Percentiles rank a stretch among this genome's conserved stretches.
phyloP scores from a whole-genome alignment of 495 filamentous ascomycete genomes.

The Daldinia childiae region DNA sequence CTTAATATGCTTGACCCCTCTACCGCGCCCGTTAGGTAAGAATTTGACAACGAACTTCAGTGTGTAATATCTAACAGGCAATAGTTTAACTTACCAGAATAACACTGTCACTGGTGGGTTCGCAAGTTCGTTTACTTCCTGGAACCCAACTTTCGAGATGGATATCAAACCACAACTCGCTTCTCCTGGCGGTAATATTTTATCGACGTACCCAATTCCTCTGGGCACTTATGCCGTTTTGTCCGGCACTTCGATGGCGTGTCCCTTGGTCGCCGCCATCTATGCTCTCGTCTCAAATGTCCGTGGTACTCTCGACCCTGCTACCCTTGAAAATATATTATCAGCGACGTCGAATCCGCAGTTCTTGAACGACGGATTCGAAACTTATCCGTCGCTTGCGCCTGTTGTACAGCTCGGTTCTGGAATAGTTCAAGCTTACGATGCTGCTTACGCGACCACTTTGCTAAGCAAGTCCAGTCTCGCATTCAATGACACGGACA shows the following conservation, averaged over 20 bases:
- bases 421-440: conserved; percentile 65
- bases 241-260: conserved; percentile 69
- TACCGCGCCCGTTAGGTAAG: conserved; percentile 50
- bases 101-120: conserved; percentile 57
- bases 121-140: conserved; percentile 62
- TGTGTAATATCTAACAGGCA: conserved; percentile 22
- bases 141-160: conserved; percentile 66
- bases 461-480: conserved; percentile 62
- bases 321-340: conserved; percentile 56
- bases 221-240: conserved; percentile 63
- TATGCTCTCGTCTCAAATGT: conserved; percentile 62
- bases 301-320: conserved; percentile 59
- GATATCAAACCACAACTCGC: conserved; percentile 64
- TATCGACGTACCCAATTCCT: conserved; percentile 64
- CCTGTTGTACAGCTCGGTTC: conserved; percentile 66
- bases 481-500: conserved; percentile 66
- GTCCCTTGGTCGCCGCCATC: conserved; percentile 63
- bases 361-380: conserved; percentile 58
- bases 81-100: conserved; percentile 34
- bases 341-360: conserved; percentile 56
- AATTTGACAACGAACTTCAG: conserved; percentile 1
- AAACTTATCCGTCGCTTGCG: conserved; percentile 53
- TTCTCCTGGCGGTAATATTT: conserved; percentile 64
- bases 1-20: conserved; percentile 56
- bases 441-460: conserved; percentile 64